Percentiles rank a stretch among this genome's conserved stretches.
These are phyloP conservation scores for Coccomyxa subellipsoidea DNA, from an alignment of 163 green algal species.

Conservation along the genomic window DNA sequence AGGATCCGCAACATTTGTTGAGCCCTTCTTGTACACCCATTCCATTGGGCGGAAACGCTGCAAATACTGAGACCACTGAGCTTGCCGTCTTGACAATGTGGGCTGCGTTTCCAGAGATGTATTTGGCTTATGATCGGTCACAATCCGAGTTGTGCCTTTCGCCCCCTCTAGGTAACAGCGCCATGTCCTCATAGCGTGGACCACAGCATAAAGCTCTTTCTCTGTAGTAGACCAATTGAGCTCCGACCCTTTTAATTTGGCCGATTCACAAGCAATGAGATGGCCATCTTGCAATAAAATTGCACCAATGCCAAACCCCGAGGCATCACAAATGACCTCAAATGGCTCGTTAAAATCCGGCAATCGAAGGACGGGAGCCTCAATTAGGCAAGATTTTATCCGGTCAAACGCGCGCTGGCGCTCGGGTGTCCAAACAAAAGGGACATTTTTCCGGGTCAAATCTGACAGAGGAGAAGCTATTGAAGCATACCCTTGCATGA, in stretches of 20 bases:
- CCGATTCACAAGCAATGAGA: constrained; percentile 38
- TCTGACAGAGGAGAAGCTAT: constrained; percentile 32
- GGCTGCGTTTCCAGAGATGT: constrained; percentile 29
- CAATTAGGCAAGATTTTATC: not conserved
- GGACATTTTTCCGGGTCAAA: constrained; percentile 21
- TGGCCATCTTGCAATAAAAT: constrained; percentile 47
- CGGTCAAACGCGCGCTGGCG: not conserved
- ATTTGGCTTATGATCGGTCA: constrained; percentile 42
- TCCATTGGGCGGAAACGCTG: constrained; percentile 11
- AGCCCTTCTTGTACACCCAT: constrained; percentile 29
- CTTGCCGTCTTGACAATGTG: constrained; percentile 15
- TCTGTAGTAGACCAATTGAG: constrained; percentile 40
- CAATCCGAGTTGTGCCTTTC: constrained; percentile 23
- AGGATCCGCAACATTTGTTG: constrained; percentile 33
- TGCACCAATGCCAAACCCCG: constrained; percentile 40
- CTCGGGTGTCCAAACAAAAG: constrained; percentile 21
- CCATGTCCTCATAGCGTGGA: constrained; percentile 35
- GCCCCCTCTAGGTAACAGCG: constrained; percentile 49
- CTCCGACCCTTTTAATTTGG: constrained; percentile 22
- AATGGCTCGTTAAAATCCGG: constrained; percentile 37
- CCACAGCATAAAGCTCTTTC: constrained; percentile 42
- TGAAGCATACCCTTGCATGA: constrained; percentile 35
- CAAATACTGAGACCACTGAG: constrained; percentile 19
- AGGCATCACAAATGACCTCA: constrained; percentile 50
- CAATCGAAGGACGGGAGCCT: constrained; percentile 24